Percentiles rank a stretch among this genome's conserved stretches.
These are phyloP conservation scores for Filobasidium floriforme DNA, from an alignment of 768 basidiomycete genomes.

Conservation along the genomic window DNA sequence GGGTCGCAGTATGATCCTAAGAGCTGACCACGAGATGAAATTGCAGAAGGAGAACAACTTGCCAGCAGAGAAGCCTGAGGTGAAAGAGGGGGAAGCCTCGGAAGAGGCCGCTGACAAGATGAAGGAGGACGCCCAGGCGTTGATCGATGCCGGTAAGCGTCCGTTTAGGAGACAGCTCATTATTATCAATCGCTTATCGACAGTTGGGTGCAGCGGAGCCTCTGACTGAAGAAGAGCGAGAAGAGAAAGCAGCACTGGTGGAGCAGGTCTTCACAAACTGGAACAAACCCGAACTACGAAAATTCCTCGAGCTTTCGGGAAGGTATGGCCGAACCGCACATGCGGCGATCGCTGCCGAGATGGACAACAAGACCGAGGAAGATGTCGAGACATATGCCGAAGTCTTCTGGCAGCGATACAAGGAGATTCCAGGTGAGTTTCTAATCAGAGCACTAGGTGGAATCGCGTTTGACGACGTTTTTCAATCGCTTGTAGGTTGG, in stretches of 20 bases:
- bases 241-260: conserved; percentile 68
- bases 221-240: conserved; percentile 77
- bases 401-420: conserved; percentile 84
- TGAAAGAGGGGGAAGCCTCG: conserved; percentile 1
- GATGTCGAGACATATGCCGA: conserved; percentile 70
- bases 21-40: background rate
- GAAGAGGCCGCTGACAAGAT: conserved; percentile 56
- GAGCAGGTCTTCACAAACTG: conserved; percentile 78
- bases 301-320: conserved; percentile 72
- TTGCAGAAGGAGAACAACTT: conserved; percentile 19
- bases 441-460: background rate
- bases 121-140: conserved; percentile 78
- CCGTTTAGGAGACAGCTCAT: background rate
- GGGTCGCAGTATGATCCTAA: no score
- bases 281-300: conserved; percentile 89
- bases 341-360: conserved; percentile 62
- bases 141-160: conserved; percentile 70
- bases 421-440: conserved; percentile 63
- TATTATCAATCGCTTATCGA: no score
- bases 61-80: conserved; percentile 9
- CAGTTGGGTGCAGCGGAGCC: conserved; percentile 59
- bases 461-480: background rate
- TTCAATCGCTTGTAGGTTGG: background rate
- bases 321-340: conserved; percentile 59
- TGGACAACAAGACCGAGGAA: conserved; percentile 67